Evolutionary conservation across 495 filamentous ascomycete species (phyloP).

Genomic region (Hypoxylon fuscum): DNA sequence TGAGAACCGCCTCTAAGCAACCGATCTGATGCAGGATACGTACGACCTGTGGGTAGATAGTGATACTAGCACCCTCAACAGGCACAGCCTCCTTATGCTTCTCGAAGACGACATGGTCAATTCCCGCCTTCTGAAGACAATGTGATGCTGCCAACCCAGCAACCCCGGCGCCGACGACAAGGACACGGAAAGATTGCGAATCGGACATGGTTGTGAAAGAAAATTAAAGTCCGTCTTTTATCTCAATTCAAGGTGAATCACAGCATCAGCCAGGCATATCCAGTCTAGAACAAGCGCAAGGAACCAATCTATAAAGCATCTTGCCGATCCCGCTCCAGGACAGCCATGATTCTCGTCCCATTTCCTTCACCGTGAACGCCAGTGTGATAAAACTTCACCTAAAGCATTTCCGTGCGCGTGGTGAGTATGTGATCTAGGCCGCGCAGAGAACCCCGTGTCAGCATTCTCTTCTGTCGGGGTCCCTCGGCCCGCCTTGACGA

Average conservation of each 20-base stretch:
- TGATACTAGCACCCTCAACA: conserved; percentile 45
- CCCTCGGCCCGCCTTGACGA: not conserved
- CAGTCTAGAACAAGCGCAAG: not conserved
- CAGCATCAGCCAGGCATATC: not conserved
- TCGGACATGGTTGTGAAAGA: too few species aligned
- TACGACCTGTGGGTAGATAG: conserved; percentile 41
- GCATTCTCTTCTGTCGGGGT: not conserved
- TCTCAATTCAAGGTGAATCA: not conserved
- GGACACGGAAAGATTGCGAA: conserved; percentile 41
- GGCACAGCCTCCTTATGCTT: conserved; percentile 39
- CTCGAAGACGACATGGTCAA: conserved; percentile 54
- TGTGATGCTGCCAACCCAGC: conserved; percentile 48
- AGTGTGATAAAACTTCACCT: not conserved
- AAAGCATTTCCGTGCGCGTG: not conserved
- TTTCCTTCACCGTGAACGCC: not conserved
- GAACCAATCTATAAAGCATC: conserved; percentile 1
- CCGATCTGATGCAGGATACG: conserved; percentile 51
- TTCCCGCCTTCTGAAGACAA: conserved; percentile 37
- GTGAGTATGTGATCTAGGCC: not conserved
- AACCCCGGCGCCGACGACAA: conserved; percentile 50
- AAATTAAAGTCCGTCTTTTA: too few species aligned
- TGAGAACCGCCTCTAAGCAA: conserved; percentile 26
- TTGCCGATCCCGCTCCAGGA: not conserved
- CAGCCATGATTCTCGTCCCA: not conserved
- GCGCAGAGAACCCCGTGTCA: not conserved